Base-by-base conservation (phyloP, 768 basidiomycete species). In the Dacryopinax primogenitus region DNA sequence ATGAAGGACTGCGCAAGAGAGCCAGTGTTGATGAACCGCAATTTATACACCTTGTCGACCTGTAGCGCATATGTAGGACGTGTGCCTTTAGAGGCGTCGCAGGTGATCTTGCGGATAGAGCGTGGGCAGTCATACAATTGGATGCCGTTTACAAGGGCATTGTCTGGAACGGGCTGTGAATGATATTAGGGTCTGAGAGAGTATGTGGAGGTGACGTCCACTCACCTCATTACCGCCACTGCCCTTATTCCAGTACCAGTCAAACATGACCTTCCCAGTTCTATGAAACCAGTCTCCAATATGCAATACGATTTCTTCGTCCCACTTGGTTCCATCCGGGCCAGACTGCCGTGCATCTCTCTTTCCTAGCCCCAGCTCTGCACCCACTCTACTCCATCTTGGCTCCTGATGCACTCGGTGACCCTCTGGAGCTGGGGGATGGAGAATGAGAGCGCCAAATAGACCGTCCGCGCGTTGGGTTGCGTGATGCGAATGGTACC, bases 271-370 rank as follows among this genome's bases (percentile, higher is more conserved):
- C 28, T 36, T 32, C 28, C 66, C 64, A 0, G 35, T 51, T n/a
- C 62, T n/a, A 47, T 69, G 68, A 58, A 67, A 66, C 68, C 68
- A 69, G 61, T 69, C 68, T 16, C 68, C 68, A 23, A 69, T 63
- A 30, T 28, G 51, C 30, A 69, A 33, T 2, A 67, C 11, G 6
- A 69, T 32, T 13, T 64, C 64, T 30, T 67, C 67, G 1, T 58
- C 51, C 51, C 51, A 58, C 51, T 58, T 11, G 51, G 4, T 58
- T 11, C 51, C 51, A 58, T 58, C 51, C 51, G 51, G 51, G 51
- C 13, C 51, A 9, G 23, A 12, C 45, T 58, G 51, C 11, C 9
- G 12, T 6, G 51, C 51, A 30, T 32, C 51, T 30, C 26, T 26
- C 13, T 13, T 13, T 7, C 11, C 26, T 3, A 58, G 51, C 15